Conservation (phyloP, 1,139 yeast species). For the Blastobotrys buckinghamii region DNA sequence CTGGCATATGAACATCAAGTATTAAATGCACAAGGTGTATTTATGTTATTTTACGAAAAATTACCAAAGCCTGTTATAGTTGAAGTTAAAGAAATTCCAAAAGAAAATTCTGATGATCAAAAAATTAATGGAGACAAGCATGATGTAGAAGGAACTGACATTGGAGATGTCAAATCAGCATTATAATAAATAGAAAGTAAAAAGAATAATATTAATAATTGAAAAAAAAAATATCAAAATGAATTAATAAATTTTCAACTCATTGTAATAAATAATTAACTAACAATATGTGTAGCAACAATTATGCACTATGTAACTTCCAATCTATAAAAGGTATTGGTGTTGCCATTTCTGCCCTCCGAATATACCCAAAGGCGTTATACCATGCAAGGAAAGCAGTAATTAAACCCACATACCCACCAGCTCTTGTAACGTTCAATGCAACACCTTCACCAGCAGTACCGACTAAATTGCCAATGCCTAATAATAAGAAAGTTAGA, state of each 20-base stretch:
- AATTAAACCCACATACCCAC: slow-evolving; percentile 71
- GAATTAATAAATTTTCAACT: too few relatives aligned
- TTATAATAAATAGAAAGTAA: neutral
- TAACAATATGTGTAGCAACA: too few relatives aligned
- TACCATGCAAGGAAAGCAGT: slow-evolving; percentile 86
- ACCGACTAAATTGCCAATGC: slow-evolving; percentile 50
- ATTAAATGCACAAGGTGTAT: slow-evolving; percentile 75
- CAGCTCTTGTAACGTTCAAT: slow-evolving; percentile 43
- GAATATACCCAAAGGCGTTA: slow-evolving; percentile 54
- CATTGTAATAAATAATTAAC: too few relatives aligned
- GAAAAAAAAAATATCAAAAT: too few relatives aligned
- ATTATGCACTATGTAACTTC: neutral
- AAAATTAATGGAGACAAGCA: neutral
- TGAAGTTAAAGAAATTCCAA: neutral
- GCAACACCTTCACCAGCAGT: slow-evolving; percentile 25
- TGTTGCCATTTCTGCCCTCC: too few relatives aligned
- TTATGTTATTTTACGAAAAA: slow-evolving; percentile 83
- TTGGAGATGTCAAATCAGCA: slow-evolving; percentile 5
- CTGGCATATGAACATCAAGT: slow-evolving; percentile 78
- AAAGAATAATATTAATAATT: neutral
- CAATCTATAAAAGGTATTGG: neutral
- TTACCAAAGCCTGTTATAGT: neutral
- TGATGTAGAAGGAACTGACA: slow-evolving; percentile 8
- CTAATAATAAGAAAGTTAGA: slow-evolving; percentile 61
- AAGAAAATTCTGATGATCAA: neutral